Percentiles rank a stretch among this genome's conserved stretches.
phyloP scores from a whole-genome alignment of 2,329 filamentous ascomycete genomes.

The Curvularia hawaiiensis region DNA sequence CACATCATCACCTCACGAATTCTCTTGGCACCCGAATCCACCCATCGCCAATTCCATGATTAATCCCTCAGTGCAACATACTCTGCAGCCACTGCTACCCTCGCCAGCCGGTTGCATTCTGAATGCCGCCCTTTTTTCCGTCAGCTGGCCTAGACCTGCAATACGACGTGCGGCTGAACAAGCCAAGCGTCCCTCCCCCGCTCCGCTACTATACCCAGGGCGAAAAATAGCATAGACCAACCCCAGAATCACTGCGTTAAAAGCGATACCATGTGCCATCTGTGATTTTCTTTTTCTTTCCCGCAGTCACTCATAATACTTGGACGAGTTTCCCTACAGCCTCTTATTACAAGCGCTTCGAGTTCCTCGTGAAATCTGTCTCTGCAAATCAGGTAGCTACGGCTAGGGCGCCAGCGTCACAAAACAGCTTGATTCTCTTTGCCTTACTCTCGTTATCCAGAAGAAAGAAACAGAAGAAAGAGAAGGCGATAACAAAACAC shows the following conservation, averaged over 20 bases:
- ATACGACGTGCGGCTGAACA: slow-evolving; percentile 20
- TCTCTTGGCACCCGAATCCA: background rate
- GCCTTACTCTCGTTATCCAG: background rate
- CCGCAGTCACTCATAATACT: background rate
- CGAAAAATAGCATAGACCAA: background rate
- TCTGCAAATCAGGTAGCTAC: background rate
- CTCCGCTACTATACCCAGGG: slow-evolving; percentile 5
- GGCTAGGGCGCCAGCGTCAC: background rate
- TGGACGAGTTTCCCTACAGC: background rate
- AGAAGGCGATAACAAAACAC: background rate
- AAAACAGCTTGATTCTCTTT: background rate
- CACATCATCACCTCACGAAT: background rate
- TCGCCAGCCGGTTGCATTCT: background rate
- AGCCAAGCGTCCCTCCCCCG: slow-evolving; percentile 2
- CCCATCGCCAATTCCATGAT: background rate
- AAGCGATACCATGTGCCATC: background rate
- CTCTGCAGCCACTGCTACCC: background rate
- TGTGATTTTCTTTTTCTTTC: background rate
- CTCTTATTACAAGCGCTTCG: background rate
- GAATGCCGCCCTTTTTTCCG: background rate
- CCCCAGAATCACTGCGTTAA: background rate
- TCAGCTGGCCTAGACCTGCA: slow-evolving; percentile 6
- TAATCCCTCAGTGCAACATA: background rate
- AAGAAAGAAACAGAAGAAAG: background rate
- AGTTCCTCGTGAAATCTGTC: background rate